Conservation (phyloP, 306 rosid species). For the Cicer bijugum region DNA sequence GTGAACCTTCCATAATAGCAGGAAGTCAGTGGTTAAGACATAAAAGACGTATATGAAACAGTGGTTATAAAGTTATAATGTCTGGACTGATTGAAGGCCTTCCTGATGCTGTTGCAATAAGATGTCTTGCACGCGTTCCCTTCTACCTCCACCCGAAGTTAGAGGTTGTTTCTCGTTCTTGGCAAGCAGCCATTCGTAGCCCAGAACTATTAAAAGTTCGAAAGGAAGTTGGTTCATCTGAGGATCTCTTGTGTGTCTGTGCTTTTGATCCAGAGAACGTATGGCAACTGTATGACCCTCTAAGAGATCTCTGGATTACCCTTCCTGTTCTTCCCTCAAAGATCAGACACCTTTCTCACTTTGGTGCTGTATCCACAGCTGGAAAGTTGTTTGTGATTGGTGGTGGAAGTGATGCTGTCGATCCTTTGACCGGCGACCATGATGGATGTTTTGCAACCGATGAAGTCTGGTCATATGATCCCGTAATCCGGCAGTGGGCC, state of each 20-base stretch:
- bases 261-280: conserved; percentile 94
- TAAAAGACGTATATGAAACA: conserved; percentile 56
- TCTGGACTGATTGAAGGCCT: conserved; percentile 94
- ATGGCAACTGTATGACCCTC: conserved; percentile 95
- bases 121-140: conserved; percentile 96
- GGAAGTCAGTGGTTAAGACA: conserved; percentile 38
- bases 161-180: conserved; percentile 86
- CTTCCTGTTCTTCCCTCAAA: conserved; percentile 95
- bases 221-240: conserved; percentile 77
- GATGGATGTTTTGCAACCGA: conserved; percentile 94
- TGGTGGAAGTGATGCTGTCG: conserved; percentile 95
- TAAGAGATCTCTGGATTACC: conserved; percentile 86
- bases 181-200: conserved; percentile 85
- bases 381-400: conserved; percentile 95
- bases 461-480: conserved; percentile 98
- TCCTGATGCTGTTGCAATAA: conserved; percentile 85
- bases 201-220: conserved; percentile 81
- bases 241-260: conserved; percentile 82
- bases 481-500: conserved; percentile 78
- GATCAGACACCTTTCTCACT: conserved; percentile 84
- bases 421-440: conserved; percentile 94
- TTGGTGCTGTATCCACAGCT: conserved; percentile 81
- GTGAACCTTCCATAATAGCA: conserved; percentile 43
- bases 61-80: conserved; percentile 60
- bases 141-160: conserved; percentile 81